Evolutionary conservation across 73 alveolate genomes (phyloP).

Genomic region (Paramecium sonneborni): DNA sequence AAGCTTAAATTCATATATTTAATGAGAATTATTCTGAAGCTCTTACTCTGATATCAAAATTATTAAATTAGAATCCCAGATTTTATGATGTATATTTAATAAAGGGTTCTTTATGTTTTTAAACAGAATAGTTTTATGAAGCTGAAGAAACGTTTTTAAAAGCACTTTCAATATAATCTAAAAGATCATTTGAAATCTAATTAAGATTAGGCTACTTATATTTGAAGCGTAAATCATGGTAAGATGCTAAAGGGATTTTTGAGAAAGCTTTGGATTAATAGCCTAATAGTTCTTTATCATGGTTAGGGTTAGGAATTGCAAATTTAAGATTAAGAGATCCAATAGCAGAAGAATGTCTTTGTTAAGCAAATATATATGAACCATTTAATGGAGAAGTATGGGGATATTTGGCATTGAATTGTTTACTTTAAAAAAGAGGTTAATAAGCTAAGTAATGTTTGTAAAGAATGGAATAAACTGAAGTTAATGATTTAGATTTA

Average conservation of each 20-base stretch:
- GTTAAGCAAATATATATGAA: constrained; percentile 62
- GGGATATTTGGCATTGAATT: constrained; percentile 66
- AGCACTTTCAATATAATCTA: constrained; percentile 40
- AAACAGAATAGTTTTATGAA: constrained; percentile 62
- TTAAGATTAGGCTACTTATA: constrained; percentile 89
- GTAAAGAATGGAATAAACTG: constrained; percentile 42
- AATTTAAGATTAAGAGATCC: constrained; percentile 88
- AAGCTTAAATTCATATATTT: constrained; percentile 52
- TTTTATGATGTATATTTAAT: constrained; percentile 55
- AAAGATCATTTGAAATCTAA: constrained; percentile 64
- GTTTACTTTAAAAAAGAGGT: constrained; percentile 47
- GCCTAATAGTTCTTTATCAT: constrained; percentile 83
- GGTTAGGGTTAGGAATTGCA: constrained; percentile 96
- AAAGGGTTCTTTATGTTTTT: constrained; percentile 52
- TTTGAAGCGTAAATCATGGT: constrained; percentile 85
- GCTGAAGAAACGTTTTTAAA: constrained; percentile 64
- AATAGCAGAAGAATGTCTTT: constrained; percentile 56
- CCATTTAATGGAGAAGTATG: constrained; percentile 69
- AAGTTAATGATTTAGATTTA: constrained; percentile 61
- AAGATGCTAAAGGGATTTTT: constrained; percentile 89
- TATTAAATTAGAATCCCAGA: constrained; percentile 22
- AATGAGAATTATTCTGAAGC: constrained; percentile 53
- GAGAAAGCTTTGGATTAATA: constrained; percentile 76
- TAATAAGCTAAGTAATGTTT: constrained; percentile 62
- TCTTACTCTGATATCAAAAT: not conserved